Base-by-base conservation (phyloP, 192 early-diverging fungal species). In the Entomortierella parvispora region DNA sequence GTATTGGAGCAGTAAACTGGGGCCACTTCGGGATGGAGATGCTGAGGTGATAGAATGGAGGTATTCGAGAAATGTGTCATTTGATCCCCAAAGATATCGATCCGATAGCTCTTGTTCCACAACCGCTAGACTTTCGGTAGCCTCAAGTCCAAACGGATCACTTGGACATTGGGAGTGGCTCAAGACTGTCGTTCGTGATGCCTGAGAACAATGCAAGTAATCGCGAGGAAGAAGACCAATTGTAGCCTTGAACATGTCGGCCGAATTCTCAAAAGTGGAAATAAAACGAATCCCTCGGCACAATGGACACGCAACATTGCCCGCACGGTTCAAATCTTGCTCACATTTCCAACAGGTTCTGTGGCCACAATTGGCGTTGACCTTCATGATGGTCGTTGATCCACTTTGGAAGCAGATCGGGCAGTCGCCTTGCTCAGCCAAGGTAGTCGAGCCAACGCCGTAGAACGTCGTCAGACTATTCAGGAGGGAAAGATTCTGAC, bases 291-390 rank as follows among this genome's bases (percentile, higher is more conserved):
- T 23, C 15, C 72, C 47, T 10, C 72, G 65, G 31, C 72, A 77
- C 43, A 77, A 28, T 0, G 72, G 72, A 28, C 72, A 77, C 9
- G 72, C 54, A 22, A 77, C 58, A 23, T 77, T 77, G 5, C 60
- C 65, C 12, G 52, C 52, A 25, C 56, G 46, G 45, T 63, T 46
- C 25, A 77, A 40, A 20, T 51, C 33, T 18, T 62, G 46, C 18
- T 77, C 72, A 34, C 72, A 77, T 37, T 62, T 77, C 72, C 72
- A 77, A 31, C 72, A 77, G 9, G 68, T 49, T 10, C 15, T 6
- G 20, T 77, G 72, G 0, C 51, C 46, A 40, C 72, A 77, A 0
- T n/a, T n/a, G 11, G 31, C 20, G 17, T 58, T 67, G 4, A 18
- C 2, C 34, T 77, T 77, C 60, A 77, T 67, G 5, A 58, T 45